Conservation (phyloP, 768 basidiomycete genomes). For the Leccinum incarnatum region DNA sequence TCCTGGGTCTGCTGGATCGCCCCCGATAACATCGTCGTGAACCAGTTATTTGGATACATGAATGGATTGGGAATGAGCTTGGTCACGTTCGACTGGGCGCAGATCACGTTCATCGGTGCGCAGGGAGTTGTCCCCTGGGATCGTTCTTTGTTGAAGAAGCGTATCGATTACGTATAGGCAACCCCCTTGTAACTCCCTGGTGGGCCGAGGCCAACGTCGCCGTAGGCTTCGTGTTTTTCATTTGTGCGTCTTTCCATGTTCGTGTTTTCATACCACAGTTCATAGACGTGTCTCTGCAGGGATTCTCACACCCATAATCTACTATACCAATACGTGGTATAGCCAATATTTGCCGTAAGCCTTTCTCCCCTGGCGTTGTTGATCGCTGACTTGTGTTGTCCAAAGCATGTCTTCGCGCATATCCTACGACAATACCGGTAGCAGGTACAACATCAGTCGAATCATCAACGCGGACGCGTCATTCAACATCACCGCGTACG, state of each 20-base stretch:
- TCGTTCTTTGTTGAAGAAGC: neutral
- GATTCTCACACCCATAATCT: slow-evolving; percentile 61
- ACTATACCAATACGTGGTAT: slow-evolving; percentile 68
- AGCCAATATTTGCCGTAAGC: slow-evolving; percentile 49
- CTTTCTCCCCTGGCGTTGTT: neutral
- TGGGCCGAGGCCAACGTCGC: slow-evolving; percentile 76
- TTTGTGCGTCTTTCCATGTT: slow-evolving; percentile 42
- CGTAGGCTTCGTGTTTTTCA: slow-evolving; percentile 62
- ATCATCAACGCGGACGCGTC: slow-evolving; percentile 55
- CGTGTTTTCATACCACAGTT: slow-evolving; percentile 52
- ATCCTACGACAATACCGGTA: slow-evolving; percentile 66
- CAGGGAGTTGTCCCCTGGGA: neutral
- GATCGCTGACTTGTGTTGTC: neutral
- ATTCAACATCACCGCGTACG: slow-evolving; percentile 55
- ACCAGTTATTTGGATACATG: slow-evolving; percentile 69
- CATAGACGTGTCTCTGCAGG: slow-evolving; percentile 37
- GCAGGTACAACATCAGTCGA: slow-evolving; percentile 51
- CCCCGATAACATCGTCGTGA: slow-evolving; percentile 65
- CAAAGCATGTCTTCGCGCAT: slow-evolving; percentile 55
- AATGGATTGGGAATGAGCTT: slow-evolving; percentile 63
- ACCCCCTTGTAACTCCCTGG: slow-evolving; percentile 76
- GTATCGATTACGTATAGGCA: slow-evolving; percentile 12
- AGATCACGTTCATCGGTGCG: slow-evolving; percentile 42
- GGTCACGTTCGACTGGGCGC: slow-evolving; percentile 81
- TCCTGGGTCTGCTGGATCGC: slow-evolving; percentile 66